phyloP scores from a whole-genome alignment of 1,284 basidiomycete species.

The Austropuccinia psidii region DNA sequence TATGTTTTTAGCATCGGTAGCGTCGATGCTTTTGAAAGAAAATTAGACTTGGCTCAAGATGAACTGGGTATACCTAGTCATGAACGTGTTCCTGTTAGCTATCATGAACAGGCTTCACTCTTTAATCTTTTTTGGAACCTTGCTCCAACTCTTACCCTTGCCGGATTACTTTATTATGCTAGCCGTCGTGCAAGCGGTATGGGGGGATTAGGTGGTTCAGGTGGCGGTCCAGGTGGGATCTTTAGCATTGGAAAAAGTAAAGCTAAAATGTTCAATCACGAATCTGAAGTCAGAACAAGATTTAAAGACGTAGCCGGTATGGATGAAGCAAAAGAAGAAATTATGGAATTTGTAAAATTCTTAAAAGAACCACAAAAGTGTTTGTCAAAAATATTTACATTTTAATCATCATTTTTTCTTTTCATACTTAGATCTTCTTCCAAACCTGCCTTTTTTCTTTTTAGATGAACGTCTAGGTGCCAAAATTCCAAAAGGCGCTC shows the following conservation, averaged over 20 bases:
- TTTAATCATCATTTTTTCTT: background rate
- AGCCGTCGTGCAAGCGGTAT: constrained; percentile 59
- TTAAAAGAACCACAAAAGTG: constrained; percentile 86
- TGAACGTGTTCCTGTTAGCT: constrained; percentile 93
- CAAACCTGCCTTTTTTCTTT: background rate
- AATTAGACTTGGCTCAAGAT: constrained; percentile 83
- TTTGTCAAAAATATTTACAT: background rate
- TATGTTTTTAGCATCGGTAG: constrained; percentile 98
- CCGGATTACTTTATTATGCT: constrained; percentile 83
- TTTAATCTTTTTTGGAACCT: constrained; percentile 78
- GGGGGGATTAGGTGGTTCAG: constrained; percentile 51
- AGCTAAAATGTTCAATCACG: constrained; percentile 95
- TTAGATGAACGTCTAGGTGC: constrained; percentile 82
- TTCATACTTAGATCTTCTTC: background rate
- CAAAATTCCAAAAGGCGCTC: constrained; percentile 96
- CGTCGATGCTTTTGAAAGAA: constrained; percentile 91
- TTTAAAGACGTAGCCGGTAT: constrained; percentile 97
- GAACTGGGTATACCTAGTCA: constrained; percentile 84
- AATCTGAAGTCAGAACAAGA: constrained; percentile 84
- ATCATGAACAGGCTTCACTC: constrained; percentile 86
- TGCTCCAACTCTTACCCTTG: constrained; percentile 84
- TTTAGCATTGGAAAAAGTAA: constrained; percentile 95
- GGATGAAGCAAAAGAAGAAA: constrained; percentile 99
- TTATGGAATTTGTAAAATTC: constrained; percentile 99
- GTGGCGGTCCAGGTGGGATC: constrained; percentile 69